phyloP scores from a whole-genome alignment of 306 rosid species.

The Vicia sativa region DNA sequence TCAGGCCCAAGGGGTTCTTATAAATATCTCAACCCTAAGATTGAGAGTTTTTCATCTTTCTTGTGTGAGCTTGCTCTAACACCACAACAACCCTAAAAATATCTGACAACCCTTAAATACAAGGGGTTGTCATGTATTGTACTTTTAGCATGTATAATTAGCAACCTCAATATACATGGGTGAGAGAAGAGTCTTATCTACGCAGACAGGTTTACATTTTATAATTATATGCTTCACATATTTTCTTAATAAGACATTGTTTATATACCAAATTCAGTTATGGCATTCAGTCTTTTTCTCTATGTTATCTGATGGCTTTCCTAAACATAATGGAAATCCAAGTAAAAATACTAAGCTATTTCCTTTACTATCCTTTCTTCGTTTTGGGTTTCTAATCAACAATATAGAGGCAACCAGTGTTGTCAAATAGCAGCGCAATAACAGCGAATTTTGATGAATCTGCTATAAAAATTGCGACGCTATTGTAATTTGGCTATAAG shows the following conservation, averaged over 20 bases:
- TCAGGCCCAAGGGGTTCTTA: no score
- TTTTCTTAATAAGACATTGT: conserved; percentile 25
- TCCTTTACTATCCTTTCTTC: conserved; percentile 10
- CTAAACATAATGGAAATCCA: background rate
- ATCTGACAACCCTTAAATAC: no score
- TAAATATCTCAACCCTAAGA: no score
- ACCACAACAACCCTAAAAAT: no score
- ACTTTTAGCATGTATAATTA: no score
- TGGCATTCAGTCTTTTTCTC: conserved; percentile 8
- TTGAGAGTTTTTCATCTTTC: no score
- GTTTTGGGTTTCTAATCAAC: background rate
- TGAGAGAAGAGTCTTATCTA: no score
- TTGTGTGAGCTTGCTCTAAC: no score
- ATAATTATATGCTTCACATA: conserved; percentile 15
- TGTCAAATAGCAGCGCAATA: background rate
- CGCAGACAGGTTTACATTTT: no score
- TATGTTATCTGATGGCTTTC: conserved; percentile 12
- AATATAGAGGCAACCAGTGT: conserved; percentile 1
- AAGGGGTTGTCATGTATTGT: no score
- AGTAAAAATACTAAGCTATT: conserved; percentile 1
- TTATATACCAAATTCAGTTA: background rate
- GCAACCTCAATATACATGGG: no score
- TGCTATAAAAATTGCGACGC: background rate
- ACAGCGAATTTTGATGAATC: background rate
- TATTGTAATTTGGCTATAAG: background rate